Base-by-base conservation (phyloP, 23 red algal genomes). In the Gracilariopsis chorda region DNA sequence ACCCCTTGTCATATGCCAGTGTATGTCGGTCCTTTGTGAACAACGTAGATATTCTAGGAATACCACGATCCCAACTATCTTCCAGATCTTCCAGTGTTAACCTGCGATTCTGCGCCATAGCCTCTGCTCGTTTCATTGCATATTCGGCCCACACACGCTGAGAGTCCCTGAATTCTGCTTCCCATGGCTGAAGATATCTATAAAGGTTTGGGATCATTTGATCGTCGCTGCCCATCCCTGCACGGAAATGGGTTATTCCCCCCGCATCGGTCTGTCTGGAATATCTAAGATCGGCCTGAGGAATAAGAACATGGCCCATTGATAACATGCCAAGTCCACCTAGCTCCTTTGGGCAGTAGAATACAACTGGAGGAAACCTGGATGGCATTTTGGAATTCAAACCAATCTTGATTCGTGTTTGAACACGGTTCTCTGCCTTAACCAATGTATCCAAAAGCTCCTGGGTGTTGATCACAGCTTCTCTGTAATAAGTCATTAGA, bases 311-410 rank as follows among this genome's bases (percentile, higher is more conserved):
- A 73, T 98, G 95, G 48, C 97, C 97, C 90, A 99, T 95, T 28
- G 90, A 94, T 30, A 99, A 49, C 97, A 99, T 99, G 51, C 93
- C 97, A 28, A 99, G 69, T 35, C 97, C 97, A 25, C 97, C 97
- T 53, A 99, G 83, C 69, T 92, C 88, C 42, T 94, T 93, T 2
- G 97, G 97, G 40, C 93, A 88, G 59, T 99, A 95, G 58, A 99
- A 99, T n/a, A 94, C 86, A 24, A 88, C 79, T 17, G 97, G 93
- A 51, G 97, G 97, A 70, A 96, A 99, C 48, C 97, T 78, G 23
- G 82, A 90, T 29, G 97, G 97, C 97, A 99, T 99, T 82, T 99
- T 99, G 1, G 97, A 99, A 65, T 99, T 99, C 56, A 99, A 86
- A 10, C 97, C 97, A 57, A 99, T 95, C 86, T 99, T 99, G 85